Base-by-base conservation (phyloP, 1,139 yeast species). In the Arxiozyma slooffiae region DNA sequence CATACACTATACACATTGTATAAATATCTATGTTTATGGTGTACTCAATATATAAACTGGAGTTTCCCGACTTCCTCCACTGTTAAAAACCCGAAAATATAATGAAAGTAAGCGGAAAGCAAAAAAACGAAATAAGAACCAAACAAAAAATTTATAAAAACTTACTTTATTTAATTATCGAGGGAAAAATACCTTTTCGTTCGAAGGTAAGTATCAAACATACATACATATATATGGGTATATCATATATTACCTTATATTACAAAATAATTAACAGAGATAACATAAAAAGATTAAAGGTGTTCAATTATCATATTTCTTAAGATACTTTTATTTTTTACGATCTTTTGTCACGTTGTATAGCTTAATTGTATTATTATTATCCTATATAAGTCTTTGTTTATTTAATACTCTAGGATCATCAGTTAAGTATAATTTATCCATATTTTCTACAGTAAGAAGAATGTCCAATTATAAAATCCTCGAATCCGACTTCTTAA, bases 401-500 rank as follows among this genome's bases (percentile, higher is more conserved):
- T 48, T 24, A 38, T 9, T 45, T 4, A 23, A 26, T 14, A 40
- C 44, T 14, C 2, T 42, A 7, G 36, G 30, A 40, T 36, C 42
- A 21, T 47, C 41, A 2, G 9, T 24, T 21, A 40, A 40, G n/a
- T 16, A n/a, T 38, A 21, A 20, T 8, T 38, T n/a, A 20, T 8
- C 41, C 7, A 21, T 8, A 20, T 38, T 11, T 20, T 38, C 20
- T 11, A 22, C 18, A n/a, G 26, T 23, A n/a, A 24, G 22, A n/a
- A 41, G 26, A 7, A 47, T 47, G 34, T 41, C 44, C 22, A 26
- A 41, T 18, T 41, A 41, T 26, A 41, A 41, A 41, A 41, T 41
- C n/a, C 23, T 48, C 7, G 46, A 49, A 26, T 23, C 48, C 16
- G 45, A 57, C 14, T 66, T 71, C 44, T 74, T 75, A 30, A 82